Percentiles rank a stretch among this genome's conserved stretches.
Evolutionary conservation across 2,329 filamentous ascomycete genomes (phyloP).

Genomic region (Ceratocystis diversiconidia): DNA sequence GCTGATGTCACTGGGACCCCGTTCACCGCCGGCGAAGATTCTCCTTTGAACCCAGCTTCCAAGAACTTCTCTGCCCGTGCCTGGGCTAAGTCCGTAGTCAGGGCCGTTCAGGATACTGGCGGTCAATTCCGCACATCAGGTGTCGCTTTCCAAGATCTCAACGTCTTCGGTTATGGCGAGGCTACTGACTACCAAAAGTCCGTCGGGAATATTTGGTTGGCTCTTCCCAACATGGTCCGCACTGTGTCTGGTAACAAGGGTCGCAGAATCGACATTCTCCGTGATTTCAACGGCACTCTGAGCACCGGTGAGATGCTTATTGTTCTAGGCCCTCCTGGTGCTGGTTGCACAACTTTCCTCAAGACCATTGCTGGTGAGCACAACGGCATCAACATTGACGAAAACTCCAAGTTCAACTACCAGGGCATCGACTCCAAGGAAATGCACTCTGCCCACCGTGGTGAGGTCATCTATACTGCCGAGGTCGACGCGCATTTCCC

Average conservation of each 20-base stretch:
- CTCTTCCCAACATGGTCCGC: slow-evolving; percentile 31
- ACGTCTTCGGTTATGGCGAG: slow-evolving; percentile 52
- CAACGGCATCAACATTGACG: slow-evolving; percentile 61
- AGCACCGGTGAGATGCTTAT: slow-evolving; percentile 62
- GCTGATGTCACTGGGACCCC: slow-evolving; percentile 32
- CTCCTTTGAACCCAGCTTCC: slow-evolving; percentile 39
- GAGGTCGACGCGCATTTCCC: slow-evolving; percentile 76
- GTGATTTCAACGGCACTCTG: slow-evolving; percentile 53
- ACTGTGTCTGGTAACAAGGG: slow-evolving; percentile 38
- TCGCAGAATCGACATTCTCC: slow-evolving; percentile 52
- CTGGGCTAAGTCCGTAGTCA: slow-evolving; percentile 48
- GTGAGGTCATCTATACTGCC: slow-evolving; percentile 76
- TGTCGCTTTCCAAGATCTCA: slow-evolving; percentile 52
- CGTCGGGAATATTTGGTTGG: slow-evolving; percentile 47
- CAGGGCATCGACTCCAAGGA: slow-evolving; percentile 57
- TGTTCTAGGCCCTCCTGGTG: slow-evolving; percentile 55
- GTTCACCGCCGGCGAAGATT: slow-evolving; percentile 35
- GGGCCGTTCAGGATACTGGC: slow-evolving; percentile 38
- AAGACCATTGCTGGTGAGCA: slow-evolving; percentile 76
- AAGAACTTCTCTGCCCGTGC: slow-evolving; percentile 38
- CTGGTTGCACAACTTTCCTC: slow-evolving; percentile 71
- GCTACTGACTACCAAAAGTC: slow-evolving; percentile 59
- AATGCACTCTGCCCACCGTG: slow-evolving; percentile 65
- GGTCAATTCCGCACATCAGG: slow-evolving; percentile 46
- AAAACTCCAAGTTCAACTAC: slow-evolving; percentile 65